A percentile compares a stretch with the other conserved stretches of the same genome.
Evolutionary conservation across 768 basidiomycete genomes (phyloP).

Genomic region (Rickenella mellea): DNA sequence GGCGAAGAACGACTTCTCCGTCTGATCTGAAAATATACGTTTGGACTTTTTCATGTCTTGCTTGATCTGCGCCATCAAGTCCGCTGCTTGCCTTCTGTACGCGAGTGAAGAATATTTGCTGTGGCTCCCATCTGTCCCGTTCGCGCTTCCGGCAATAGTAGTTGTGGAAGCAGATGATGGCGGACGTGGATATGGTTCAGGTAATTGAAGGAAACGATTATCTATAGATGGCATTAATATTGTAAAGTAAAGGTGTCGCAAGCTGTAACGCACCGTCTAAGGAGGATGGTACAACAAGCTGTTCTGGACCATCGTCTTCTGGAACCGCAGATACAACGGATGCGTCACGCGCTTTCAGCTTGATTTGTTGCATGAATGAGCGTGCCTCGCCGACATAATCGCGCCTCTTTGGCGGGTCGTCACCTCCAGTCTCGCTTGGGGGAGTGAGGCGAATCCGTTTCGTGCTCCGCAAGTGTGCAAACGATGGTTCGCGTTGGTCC

Average conservation of each 20-base stretch:
- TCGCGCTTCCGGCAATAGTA: background rate
- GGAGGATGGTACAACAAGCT: too few species aligned
- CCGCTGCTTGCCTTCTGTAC: constrained; percentile 69
- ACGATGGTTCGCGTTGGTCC: constrained; percentile 18
- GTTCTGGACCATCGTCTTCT: too few species aligned
- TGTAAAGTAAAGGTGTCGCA: too few species aligned
- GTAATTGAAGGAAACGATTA: background rate
- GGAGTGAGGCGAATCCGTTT: constrained; percentile 79
- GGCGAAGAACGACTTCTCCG: too few species aligned
- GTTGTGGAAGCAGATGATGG: background rate
- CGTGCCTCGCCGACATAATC: constrained; percentile 75
- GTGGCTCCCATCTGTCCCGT: constrained; percentile 15
- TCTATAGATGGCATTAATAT: too few species aligned
- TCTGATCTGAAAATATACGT: constrained; percentile 47
- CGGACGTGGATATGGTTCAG: background rate
- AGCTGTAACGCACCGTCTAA: too few species aligned
- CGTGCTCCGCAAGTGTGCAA: constrained; percentile 56
- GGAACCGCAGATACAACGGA: constrained; percentile 36
- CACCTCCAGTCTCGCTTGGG: constrained; percentile 40
- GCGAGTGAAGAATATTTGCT: constrained; percentile 49
- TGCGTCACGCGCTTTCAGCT: constrained; percentile 65
- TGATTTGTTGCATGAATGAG: constrained; percentile 73
- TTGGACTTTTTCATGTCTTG: constrained; percentile 58
- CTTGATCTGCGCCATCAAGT: constrained; percentile 80
- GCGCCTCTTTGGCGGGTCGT: constrained; percentile 30